phyloP scores from a whole-genome alignment of 192 early-diverging fungal genomes.

The Podila verticillata region DNA sequence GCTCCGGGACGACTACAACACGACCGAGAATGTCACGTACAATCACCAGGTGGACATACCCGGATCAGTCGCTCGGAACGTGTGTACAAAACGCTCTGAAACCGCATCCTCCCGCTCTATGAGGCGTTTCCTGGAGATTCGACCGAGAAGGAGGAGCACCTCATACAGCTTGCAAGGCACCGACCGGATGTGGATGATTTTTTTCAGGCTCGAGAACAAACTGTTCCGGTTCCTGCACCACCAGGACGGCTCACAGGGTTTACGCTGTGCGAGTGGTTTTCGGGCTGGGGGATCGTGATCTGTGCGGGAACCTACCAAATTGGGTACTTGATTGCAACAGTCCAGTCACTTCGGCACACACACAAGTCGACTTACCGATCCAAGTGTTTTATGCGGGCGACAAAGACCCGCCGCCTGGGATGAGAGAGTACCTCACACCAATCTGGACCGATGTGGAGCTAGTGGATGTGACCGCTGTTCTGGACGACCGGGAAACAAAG shows the following conservation, averaged over 20 bases:
- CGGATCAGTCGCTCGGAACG: constrained; percentile 5
- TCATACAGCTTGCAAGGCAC: not conserved
- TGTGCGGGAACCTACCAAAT: constrained; percentile 55
- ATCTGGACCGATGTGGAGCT: too few relatives aligned
- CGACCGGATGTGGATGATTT: constrained; percentile 24
- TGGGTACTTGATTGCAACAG: constrained; percentile 51
- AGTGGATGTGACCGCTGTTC: too few relatives aligned
- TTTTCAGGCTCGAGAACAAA: constrained; percentile 14
- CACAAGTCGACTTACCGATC: too few relatives aligned
- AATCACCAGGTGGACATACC: not conserved
- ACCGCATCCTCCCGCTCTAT: constrained; percentile 6
- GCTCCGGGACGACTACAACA: constrained; percentile 12
- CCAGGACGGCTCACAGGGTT: constrained; percentile 2
- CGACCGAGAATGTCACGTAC: not conserved
- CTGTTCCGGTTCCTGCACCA: constrained; percentile 15
- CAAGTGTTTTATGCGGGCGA: too few relatives aligned
- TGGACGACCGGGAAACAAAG: too few relatives aligned
- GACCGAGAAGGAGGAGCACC: not conserved
- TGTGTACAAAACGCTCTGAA: constrained; percentile 20
- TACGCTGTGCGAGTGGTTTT: constrained; percentile 4
- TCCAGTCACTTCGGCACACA: constrained; percentile 43
- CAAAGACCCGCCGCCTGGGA: too few relatives aligned
- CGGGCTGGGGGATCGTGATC: constrained; percentile 52
- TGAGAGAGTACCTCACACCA: too few relatives aligned
- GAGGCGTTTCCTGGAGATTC: not conserved